phyloP scores from a whole-genome alignment of 2,329 filamentous ascomycete species.

The Apiospora hydei region DNA sequence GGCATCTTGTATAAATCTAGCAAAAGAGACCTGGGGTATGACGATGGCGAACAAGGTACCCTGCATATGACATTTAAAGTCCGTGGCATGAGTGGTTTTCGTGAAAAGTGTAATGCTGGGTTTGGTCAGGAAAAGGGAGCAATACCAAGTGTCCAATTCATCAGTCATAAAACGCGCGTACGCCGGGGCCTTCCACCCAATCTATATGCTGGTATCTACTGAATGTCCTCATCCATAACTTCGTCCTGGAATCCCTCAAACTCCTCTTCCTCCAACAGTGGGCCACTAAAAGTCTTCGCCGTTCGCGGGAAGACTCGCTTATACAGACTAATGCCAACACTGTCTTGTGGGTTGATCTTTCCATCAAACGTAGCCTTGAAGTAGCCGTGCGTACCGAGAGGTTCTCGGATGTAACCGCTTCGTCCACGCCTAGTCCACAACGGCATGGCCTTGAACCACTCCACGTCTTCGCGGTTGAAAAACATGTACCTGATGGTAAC shows the following conservation, averaged over 20 bases:
- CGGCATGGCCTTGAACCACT: conserved; percentile 97
- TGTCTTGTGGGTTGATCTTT: conserved; percentile 94
- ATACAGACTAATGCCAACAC: conserved; percentile 88
- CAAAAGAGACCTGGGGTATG: background rate
- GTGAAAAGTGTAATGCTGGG: background rate
- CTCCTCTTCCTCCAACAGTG: conserved; percentile 48
- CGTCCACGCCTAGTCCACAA: conserved; percentile 92
- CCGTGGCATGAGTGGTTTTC: background rate
- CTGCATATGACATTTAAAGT: background rate
- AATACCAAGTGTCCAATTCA: conserved; percentile 1
- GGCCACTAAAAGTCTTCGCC: conserved; percentile 57
- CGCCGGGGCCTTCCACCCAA: background rate
- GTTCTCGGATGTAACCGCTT: conserved; percentile 92
- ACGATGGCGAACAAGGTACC: conserved; percentile 8
- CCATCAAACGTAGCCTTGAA: conserved; percentile 99
- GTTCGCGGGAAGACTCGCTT: conserved; percentile 84
- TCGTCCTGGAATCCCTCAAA: conserved; percentile 35
- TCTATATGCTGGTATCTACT: conserved; percentile 28
- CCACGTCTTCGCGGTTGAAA: conserved; percentile 93
- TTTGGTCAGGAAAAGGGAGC: background rate
- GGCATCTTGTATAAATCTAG: background rate
- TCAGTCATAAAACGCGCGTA: conserved; percentile 14
- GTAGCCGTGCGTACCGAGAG: conserved; percentile 96
- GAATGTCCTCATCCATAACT: conserved; percentile 51
- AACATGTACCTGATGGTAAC: conserved; percentile 99